Percentiles rank a stretch among this genome's conserved stretches.
Conservation (phyloP, 805 yeast species). For the Komagataella populi region DNA sequence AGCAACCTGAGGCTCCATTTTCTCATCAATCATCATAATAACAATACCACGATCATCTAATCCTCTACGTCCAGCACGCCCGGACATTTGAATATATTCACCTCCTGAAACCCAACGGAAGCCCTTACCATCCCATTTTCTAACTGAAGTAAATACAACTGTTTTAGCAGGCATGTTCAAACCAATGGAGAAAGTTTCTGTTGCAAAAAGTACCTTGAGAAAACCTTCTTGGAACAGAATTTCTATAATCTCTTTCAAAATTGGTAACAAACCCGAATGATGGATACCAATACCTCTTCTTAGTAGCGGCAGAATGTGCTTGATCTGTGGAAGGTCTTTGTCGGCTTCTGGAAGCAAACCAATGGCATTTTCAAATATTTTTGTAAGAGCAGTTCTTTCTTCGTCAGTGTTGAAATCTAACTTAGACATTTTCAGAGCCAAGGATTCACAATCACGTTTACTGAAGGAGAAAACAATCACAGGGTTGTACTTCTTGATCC, state of each 20-base stretch:
- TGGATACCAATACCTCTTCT: conserved; percentile 97
- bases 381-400: conserved; percentile 82
- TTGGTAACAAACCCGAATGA: conserved; percentile 92
- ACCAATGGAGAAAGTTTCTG: conserved; percentile 97
- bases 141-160: conserved; percentile 91
- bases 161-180: conserved; percentile 99
- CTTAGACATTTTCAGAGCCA: conserved; percentile 92
- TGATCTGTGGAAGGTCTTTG: conserved; percentile 87
- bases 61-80: conserved; percentile 99
- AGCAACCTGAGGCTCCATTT: conserved; percentile 98
- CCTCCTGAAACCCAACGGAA: conserved; percentile 99
- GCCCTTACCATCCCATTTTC: conserved; percentile 97
- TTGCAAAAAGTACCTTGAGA: conserved; percentile 87
- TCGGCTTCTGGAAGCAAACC: conserved; percentile 81
- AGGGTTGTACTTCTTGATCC: conserved; percentile 92
- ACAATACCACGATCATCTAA: conserved; percentile 98
- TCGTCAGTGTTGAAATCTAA: conserved; percentile 89
- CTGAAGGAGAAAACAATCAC: conserved; percentile 98
- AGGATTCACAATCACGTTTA: conserved; percentile 89
- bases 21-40: conserved; percentile 98
- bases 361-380: conserved; percentile 85
- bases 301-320: conserved; percentile 76
- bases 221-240: conserved; percentile 95
- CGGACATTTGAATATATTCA: conserved; percentile 98
- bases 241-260: conserved; percentile 88